phyloP scores from a whole-genome alignment of 2,329 filamentous ascomycete species.

The Seiridium unicorne region DNA sequence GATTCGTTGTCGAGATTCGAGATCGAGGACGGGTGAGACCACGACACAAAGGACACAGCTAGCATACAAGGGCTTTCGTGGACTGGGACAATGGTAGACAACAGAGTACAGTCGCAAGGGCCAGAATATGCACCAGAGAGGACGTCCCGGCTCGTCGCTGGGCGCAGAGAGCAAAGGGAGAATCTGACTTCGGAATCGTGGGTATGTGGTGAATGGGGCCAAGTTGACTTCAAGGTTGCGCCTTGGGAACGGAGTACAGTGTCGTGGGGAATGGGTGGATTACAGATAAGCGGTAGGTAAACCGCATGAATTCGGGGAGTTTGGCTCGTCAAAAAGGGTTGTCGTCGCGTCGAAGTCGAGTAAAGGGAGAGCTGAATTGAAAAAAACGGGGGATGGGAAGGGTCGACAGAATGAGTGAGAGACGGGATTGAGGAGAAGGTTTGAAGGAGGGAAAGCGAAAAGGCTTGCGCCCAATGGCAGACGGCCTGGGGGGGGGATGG shows the following conservation, averaged over 20 bases:
- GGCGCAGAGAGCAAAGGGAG: conserved; percentile 12
- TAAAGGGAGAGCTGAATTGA: background rate
- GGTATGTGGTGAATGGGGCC: conserved; percentile 18
- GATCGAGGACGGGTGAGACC: conserved; percentile 12
- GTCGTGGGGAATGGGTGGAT: conserved; percentile 5
- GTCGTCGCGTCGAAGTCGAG: background rate
- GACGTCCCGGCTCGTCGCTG: conserved; percentile 11
- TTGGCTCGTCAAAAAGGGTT: background rate
- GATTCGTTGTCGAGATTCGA: conserved; percentile 1
- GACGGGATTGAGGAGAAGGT: conserved; percentile 6
- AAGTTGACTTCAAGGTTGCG: conserved; percentile 23
- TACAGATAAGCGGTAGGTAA: background rate
- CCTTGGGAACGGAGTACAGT: conserved; percentile 20
- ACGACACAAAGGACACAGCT: conserved; percentile 24
- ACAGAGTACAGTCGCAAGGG: conserved; percentile 12
- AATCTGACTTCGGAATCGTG: conserved; percentile 15
- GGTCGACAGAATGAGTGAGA: conserved; percentile 2
- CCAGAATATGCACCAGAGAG: conserved; percentile 11
- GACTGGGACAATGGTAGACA: conserved; percentile 14
- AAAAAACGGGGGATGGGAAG: background rate
- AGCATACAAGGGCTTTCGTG: conserved; percentile 23
- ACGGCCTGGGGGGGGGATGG: background rate
- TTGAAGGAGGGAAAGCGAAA: conserved; percentile 9
- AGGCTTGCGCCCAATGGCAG: conserved; percentile 9
- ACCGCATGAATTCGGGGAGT: background rate